phyloP scores from a whole-genome alignment of 257 asterid species.

The Solanum pimpinellifolium region DNA sequence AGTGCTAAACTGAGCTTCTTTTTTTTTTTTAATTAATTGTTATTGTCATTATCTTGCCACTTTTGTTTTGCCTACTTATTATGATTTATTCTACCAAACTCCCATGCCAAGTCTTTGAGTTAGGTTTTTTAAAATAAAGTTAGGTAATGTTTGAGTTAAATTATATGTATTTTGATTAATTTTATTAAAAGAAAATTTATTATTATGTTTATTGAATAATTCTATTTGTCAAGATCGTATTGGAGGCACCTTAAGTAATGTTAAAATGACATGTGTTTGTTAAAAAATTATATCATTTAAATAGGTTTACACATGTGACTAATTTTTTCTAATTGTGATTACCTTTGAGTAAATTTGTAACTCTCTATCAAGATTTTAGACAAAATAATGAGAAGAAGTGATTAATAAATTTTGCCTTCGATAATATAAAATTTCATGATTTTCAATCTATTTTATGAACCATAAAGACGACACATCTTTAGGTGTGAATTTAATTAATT shows the following conservation, averaged over 20 bases:
- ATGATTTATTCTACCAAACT: not conserved
- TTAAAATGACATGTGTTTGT: not conserved
- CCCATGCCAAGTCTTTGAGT: not conserved
- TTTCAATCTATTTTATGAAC: not conserved
- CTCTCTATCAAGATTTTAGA: not conserved
- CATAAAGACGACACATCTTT: not conserved
- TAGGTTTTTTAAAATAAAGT: not conserved
- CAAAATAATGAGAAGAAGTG: not conserved
- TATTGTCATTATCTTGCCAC: not conserved
- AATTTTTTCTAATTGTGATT: not conserved
- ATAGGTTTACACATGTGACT: not conserved
- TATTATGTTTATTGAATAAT: not conserved
- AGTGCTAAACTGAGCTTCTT: not conserved
- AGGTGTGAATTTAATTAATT: not conserved
- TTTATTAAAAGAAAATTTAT: not conserved
- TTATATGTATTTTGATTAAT: not conserved
- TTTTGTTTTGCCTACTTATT: not conserved
- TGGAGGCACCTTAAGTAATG: not conserved
- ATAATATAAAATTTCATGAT: not conserved
- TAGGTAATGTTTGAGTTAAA: not conserved
- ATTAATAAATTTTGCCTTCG: fast-evolving
- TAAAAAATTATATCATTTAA: not conserved
- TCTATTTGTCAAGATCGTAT: not conserved
- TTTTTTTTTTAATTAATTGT: not conserved
- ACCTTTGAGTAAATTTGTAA: not conserved